Evolutionary conservation across 805 yeast genomes (phyloP), one percentile per base, ranked within the genome.

Genomic region (Wickerhamomyces subpelliculosus): DNA sequence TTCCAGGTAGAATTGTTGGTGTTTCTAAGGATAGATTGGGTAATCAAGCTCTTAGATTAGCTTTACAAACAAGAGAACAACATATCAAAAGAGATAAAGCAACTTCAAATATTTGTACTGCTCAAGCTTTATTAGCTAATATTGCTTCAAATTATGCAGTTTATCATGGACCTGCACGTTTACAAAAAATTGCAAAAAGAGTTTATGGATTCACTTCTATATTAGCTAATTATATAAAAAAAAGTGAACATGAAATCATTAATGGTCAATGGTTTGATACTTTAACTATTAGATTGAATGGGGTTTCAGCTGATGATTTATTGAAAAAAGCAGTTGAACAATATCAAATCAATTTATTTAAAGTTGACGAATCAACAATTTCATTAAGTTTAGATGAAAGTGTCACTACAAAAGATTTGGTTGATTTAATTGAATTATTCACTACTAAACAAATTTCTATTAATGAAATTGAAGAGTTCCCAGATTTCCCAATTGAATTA

Each of bases 11-110:
- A 66, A 75, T 93, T 39, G 89, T 93, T 39, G 98, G 98, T 56
- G 78, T 85, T 29, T 80, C 95, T 28, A 86, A 85, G 58, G 98
- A 90, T 60, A 74, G 97, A 55, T 67, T 89, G 37, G 97, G 96
- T 17, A 78, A 84, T 47, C 75, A 73, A n/a, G 97, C 97, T 4
- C 72, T 82, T 44, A 77, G 98, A 60, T 71, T 93, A 51, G 97
- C 98, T 4, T 72, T 93, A 49, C 98, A 93, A 68, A 93, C 98
- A 5, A 83, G 98, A 65, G 98, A 93, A 62, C 98, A 93, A 61
- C 98, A 93, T 61, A 93, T 93, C 57, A 85, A 89, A 62, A 78
- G 98, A 61, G 98, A 93, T 60, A 89, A 85, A 65, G 98, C 98
- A 13, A 93, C 98, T 16, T 87, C 96, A 23, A 93, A 93, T 60